Evolutionary conservation across 352 stramenopile species (phyloP), one percentile per base, ranked within the genome.

Genomic region (Phytopythium chamaehyphon): DNA sequence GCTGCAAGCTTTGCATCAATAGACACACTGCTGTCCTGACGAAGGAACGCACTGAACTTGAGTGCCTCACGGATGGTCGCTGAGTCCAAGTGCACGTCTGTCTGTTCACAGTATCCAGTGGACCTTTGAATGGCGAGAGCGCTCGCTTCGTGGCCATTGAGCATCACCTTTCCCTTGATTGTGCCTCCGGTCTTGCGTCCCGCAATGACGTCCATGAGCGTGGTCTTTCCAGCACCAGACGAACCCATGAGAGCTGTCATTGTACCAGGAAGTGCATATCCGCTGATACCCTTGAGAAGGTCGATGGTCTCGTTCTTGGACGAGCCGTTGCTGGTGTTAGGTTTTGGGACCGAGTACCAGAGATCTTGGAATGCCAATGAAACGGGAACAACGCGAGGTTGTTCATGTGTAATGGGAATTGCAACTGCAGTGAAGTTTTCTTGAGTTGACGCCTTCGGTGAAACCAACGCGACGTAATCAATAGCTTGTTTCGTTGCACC

Each of bases 141-240:
- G 18, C 52, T 57, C 35, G 64, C 64, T 28, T 36, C 31, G 21
- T 66, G 23, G 9, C 67, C 67, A 40, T 76, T 81, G 9, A 61
- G 63, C 10, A 78, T 26, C 12, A 92, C 56, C 0, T 76, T 36
- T 4, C 84, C 84, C 11, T 52, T 57, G 28, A 86, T 63, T 1
- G 59, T 68, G 21, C 88, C 90, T 18, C 66, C 75, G 16, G 70
- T 79, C 66, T 98, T 98, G 47, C 91, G 70, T 22, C 91, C 64
- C 3, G 90, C 83, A 37, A 98, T 81, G 6, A 97, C 89, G 66
- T 98, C 90, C 54, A 96, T 83, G 4, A 98, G 65, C 12, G 92
- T 98, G 8, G 90, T 96, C 62, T 98, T 97, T 2, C 90, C 87
- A 16, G 83, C 74, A 40, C 81, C 79, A n/a, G 60, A 71, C 2